Evolutionary conservation across 495 filamentous ascomycete species (phyloP), one percentile per base, ranked within the genome.

Genomic region (Aspergillus homomorphus): DNA sequence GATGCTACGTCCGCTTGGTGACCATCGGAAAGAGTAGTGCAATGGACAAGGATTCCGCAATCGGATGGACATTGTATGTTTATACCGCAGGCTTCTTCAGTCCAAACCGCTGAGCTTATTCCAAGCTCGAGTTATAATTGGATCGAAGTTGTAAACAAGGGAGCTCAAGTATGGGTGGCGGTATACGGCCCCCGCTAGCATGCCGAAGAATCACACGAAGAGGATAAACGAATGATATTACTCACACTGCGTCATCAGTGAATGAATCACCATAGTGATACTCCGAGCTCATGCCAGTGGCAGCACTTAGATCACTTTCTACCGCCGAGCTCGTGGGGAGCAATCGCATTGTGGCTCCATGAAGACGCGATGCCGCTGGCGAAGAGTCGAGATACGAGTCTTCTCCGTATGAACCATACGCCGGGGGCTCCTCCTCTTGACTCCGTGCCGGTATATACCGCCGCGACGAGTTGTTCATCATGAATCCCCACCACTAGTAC

Each of bases 291-390:
- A 20, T 16, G 21, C 60, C 63, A 8, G 62, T 30, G 43, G 66
- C 68, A 38, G 58, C 59, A 45, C 58, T 58, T 51, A 65, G 12
- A 20, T 75, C 69, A 7, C 50, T 53, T 53, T 73, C 66, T 19
- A 65, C 62, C 10, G 81, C 77, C 28, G 82, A 75, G 24, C 71
- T 77, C n/a, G 78, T 77, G 6, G 83, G 83, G 55, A 88, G 65
- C 64, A 88, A 69, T 16, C 85, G 80, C 84, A 87, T 85, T 0
- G 84, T 82, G 16, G 81, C 70, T 42, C 78, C 82, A 70, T 66
- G 65, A 5, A 62, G 68, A 26, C 68, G 67, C 3, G 68, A 51
- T 7, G 63, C 42, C 18, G 61, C 58, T 18, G 48, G 50, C 51
- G 42, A 62, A 58, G 69, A 67, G 14, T 72, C 70, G 15, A 38